phyloP scores from a whole-genome alignment of 495 filamentous ascomycete species.

The Penicillium ucsense region DNA sequence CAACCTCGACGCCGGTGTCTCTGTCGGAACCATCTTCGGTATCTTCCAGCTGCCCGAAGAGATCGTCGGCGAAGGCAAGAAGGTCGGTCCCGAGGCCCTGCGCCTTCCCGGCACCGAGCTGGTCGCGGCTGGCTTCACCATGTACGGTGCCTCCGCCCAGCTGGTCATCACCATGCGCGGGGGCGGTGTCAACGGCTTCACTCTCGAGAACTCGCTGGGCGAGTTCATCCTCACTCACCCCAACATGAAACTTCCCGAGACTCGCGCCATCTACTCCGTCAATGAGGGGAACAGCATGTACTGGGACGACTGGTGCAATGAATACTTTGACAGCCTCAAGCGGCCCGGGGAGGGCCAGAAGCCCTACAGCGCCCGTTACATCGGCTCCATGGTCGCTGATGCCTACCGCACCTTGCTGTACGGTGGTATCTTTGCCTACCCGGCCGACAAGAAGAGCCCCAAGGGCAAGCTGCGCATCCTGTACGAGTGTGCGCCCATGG shows the following conservation, averaged over 20 bases:
- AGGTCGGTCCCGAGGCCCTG: conserved; percentile 70
- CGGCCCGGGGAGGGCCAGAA: conserved; percentile 62
- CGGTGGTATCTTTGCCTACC: conserved; percentile 95
- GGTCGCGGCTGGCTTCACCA: conserved; percentile 92
- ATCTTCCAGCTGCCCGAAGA: conserved; percentile 75
- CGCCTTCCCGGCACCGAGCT: conserved; percentile 83
- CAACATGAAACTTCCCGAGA: conserved; percentile 75
- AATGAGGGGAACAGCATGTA: conserved; percentile 97
- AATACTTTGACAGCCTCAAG: conserved; percentile 85
- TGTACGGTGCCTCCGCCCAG: conserved; percentile 97
- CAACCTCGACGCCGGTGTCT: conserved; percentile 96
- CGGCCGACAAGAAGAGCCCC: conserved; percentile 92
- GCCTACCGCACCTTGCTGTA: conserved; percentile 93
- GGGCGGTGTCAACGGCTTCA: conserved; percentile 91
- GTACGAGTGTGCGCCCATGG: conserved; percentile 99
- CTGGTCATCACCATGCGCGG: conserved; percentile 95
- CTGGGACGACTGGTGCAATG: conserved; percentile 83
- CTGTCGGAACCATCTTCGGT: conserved; percentile 95
- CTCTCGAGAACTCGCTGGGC: conserved; percentile 87
- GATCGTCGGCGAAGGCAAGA: conserved; percentile 46
- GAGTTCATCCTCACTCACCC: conserved; percentile 99
- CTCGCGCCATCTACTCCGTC: conserved; percentile 87
- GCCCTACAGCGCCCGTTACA: conserved; percentile 91
- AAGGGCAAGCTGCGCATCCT: conserved; percentile 97
- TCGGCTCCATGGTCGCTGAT: conserved; percentile 96